Evolutionary conservation across 1,284 basidiomycete genomes (phyloP).

Genomic region (Heterobasidion occidentale): DNA sequence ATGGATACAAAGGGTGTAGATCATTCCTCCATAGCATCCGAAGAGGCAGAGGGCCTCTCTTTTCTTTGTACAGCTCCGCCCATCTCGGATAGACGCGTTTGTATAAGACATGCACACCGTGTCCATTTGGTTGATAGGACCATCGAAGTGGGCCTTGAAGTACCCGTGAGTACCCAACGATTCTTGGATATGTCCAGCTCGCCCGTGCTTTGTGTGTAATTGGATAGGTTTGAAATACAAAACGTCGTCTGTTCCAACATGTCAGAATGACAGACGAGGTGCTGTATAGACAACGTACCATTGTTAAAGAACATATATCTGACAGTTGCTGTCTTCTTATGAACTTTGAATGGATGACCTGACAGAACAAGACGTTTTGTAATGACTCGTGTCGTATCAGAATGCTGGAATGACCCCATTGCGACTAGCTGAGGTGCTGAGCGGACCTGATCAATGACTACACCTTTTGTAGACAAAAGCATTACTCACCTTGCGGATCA

Average conservation of each 20-base stretch:
- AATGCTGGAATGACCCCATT: conserved; percentile 81
- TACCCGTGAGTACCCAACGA: conserved; percentile 98
- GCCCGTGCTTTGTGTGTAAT: conserved; percentile 88
- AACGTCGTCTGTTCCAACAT: conserved; percentile 65
- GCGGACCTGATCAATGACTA: conserved; percentile 1
- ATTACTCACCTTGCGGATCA: conserved; percentile 49
- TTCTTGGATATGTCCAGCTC: conserved; percentile 88
- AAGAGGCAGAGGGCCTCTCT: conserved; percentile 1
- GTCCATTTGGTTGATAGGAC: conserved; percentile 94
- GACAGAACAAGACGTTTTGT: conserved; percentile 92
- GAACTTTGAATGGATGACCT: conserved; percentile 95
- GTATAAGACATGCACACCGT: conserved; percentile 89
- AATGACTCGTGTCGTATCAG: conserved; percentile 88
- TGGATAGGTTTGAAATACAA: conserved; percentile 92
- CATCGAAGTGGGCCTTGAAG: conserved; percentile 97
- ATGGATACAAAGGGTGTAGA: background rate
- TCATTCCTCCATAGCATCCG: conserved; percentile 28
- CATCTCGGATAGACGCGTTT: conserved; percentile 89
- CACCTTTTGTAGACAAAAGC: background rate
- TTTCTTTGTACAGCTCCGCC: conserved; percentile 44
- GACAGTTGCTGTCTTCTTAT: conserved; percentile 96
- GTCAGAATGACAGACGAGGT: conserved; percentile 3
- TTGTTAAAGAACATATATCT: conserved; percentile 98
- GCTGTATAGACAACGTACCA: conserved; percentile 33
- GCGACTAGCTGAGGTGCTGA: conserved; percentile 82